phyloP scores from a whole-genome alignment of 169 alveolate species.

The Eimeria sp. region DNA sequence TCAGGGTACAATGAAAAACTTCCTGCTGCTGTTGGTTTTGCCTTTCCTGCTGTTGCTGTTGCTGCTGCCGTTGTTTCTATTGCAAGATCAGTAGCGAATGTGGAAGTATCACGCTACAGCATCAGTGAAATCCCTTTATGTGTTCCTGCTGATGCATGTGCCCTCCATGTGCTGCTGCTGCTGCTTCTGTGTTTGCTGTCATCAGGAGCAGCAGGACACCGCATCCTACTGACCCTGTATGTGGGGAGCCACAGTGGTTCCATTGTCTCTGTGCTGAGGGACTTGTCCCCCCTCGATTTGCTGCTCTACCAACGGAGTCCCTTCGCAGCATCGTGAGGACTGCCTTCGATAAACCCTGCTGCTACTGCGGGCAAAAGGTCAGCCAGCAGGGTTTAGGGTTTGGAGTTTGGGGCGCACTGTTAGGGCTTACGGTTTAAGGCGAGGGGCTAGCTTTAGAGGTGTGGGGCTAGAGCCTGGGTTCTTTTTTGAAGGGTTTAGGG shows the following conservation, averaged over 20 bases:
- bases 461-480: neutral
- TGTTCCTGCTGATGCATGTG: constrained; percentile 5
- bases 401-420: too few relatives aligned
- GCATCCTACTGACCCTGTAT: constrained; percentile 1
- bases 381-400: neutral
- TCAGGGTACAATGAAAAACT: neutral
- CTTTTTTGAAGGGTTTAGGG: too few relatives aligned
- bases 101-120: too few relatives aligned
- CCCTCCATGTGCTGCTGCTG: neutral
- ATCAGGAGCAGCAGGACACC: constrained; percentile 8
- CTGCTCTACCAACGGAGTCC: constrained; percentile 29
- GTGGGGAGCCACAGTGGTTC: constrained; percentile 48
- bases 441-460: neutral
- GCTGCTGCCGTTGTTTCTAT: neutral
- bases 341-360: constrained; percentile 74
- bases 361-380: constrained; percentile 70
- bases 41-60: constrained; percentile 6
- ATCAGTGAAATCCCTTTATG: too few relatives aligned
- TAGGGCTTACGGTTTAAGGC: neutral
- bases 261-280: constrained; percentile 68
- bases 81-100: neutral
- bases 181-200: constrained; percentile 13
- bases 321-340: constrained; percentile 65
- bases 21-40: constrained; percentile 11
- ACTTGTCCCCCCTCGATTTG: constrained; percentile 71